Evolutionary conservation across 2,329 filamentous ascomycete species (phyloP).

Genomic region (Cytospora piceicola): DNA sequence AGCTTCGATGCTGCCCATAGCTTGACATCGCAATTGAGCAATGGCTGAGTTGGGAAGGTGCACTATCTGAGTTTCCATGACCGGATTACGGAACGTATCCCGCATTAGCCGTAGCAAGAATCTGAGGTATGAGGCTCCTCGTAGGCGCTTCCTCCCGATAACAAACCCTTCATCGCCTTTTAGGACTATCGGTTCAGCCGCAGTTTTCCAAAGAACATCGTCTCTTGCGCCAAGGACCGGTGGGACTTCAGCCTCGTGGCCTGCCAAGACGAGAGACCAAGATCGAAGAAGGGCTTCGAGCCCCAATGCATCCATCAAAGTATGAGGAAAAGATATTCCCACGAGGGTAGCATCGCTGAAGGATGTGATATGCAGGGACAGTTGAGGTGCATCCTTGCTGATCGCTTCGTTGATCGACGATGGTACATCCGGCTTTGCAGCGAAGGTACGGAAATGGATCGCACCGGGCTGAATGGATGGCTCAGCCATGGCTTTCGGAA

Average conservation of each 20-base stretch:
- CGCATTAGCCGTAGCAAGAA: conserved; percentile 42
- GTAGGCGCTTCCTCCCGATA: not conserved
- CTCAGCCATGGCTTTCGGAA: conserved; percentile 31
- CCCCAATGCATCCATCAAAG: conserved; percentile 51
- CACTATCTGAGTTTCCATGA: conserved; percentile 42
- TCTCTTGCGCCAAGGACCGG: conserved; percentile 39
- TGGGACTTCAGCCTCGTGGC: conserved; percentile 44
- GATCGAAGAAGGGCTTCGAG: conserved; percentile 45
- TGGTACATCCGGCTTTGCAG: conserved; percentile 34
- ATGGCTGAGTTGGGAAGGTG: conserved; percentile 43
- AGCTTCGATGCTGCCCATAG: conserved; percentile 37
- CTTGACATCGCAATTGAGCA: conserved; percentile 37
- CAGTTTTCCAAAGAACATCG: conserved; percentile 41
- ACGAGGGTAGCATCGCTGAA: conserved; percentile 55
- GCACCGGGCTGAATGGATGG: conserved; percentile 37
- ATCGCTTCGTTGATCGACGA: conserved; percentile 44
- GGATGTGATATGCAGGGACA: conserved; percentile 50
- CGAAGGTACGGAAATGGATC: conserved; percentile 34
- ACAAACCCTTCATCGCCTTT: not conserved
- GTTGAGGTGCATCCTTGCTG: conserved; percentile 46
- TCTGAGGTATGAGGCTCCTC: conserved; percentile 33
- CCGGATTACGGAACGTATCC: conserved; percentile 37
- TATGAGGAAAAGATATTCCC: conserved; percentile 50
- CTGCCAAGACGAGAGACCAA: conserved; percentile 51
- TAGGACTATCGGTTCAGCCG: conserved; percentile 25